These are phyloP conservation scores for Mycogone perniciosa DNA, from an alignment of 2,329 filamentous ascomycete genomes.

Conservation along the genomic window DNA sequence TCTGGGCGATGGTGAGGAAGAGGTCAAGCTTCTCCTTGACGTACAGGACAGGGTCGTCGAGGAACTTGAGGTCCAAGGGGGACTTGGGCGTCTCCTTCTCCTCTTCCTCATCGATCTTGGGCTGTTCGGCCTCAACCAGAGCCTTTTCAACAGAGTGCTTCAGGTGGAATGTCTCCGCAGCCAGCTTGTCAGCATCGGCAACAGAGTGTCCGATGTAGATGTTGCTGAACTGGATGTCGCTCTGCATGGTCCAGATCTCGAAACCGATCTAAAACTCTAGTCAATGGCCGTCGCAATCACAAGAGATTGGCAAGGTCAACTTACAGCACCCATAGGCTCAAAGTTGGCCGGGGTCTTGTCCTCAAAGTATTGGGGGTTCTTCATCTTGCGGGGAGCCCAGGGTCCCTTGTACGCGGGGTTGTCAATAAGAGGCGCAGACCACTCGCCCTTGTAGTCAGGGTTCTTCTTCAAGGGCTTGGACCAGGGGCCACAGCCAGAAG, in stretches of 20 bases:
- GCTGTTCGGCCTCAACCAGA: constrained; percentile 71
- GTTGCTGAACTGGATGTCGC: constrained; percentile 98
- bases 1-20: constrained; percentile 77
- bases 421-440: constrained; percentile 85
- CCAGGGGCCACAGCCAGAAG: constrained; percentile 91
- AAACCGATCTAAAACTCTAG: constrained; percentile 69
- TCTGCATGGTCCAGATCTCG: constrained; percentile 99
- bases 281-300: not conserved
- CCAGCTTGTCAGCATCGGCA: constrained; percentile 84
- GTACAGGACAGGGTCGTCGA: constrained; percentile 81
- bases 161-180: constrained; percentile 80
- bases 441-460: constrained; percentile 98
- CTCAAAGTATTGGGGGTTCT: constrained; percentile 94
- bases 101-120: constrained; percentile 56
- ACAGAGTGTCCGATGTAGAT: constrained; percentile 98
- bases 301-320: constrained; percentile 31
- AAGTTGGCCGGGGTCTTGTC: constrained; percentile 96
- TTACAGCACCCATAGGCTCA: constrained; percentile 94
- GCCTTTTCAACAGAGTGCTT: constrained; percentile 81
- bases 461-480: constrained; percentile 87
- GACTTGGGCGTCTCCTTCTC: constrained; percentile 50
- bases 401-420: constrained; percentile 97
- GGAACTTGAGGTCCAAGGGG: constrained; percentile 75
- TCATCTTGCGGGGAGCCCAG: constrained; percentile 92
- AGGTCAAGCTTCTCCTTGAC: constrained; percentile 89